Percentiles rank a stretch among this genome's conserved stretches.
These are phyloP conservation scores for Barnettozyma vustinii DNA, from an alignment of 805 yeast genomes.

Conservation along the genomic window DNA sequence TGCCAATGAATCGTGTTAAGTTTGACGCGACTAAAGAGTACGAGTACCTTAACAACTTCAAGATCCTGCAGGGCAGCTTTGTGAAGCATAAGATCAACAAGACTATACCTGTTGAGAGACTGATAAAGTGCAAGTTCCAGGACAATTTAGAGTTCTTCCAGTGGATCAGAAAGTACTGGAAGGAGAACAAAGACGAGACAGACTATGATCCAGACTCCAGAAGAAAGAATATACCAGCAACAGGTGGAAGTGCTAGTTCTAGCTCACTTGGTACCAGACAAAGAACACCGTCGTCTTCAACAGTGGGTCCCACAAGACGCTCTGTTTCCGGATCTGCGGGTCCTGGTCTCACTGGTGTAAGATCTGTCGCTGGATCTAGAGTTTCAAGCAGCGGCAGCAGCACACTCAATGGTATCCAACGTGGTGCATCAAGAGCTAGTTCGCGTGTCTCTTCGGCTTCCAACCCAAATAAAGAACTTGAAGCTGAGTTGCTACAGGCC, in stretches of 20 bases:
- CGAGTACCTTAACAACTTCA: constrained; percentile 76
- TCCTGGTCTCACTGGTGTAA: not conserved
- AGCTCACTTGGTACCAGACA: constrained; percentile 5
- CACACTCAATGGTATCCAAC: not conserved
- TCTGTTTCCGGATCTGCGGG: constrained; percentile 2
- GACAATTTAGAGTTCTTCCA: constrained; percentile 93
- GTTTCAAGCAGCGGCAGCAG: constrained; percentile 2
- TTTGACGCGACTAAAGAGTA: constrained; percentile 68
- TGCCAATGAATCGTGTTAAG: constrained; percentile 75
- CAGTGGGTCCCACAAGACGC: constrained; percentile 6
- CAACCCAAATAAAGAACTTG: constrained; percentile 26
- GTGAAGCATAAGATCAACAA: constrained; percentile 64
- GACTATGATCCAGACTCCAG: constrained; percentile 66
- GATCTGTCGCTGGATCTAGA: constrained; percentile 7
- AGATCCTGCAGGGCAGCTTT: constrained; percentile 79
- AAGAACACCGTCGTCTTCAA: constrained; percentile 1
- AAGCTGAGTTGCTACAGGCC: constrained; percentile 44
- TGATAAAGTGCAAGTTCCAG: constrained; percentile 85
- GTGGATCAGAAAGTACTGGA: constrained; percentile 85
- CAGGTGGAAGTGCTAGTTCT: not conserved
- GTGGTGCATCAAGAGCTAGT: constrained; percentile 14
- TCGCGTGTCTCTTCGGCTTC: constrained; percentile 25
- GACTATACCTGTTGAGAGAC: constrained; percentile 71
- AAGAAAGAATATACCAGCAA: constrained; percentile 32
- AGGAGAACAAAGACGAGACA: constrained; percentile 61